phyloP scores from a whole-genome alignment of 2,329 filamentous ascomycete genomes.

The Sporothrix mexicana region DNA sequence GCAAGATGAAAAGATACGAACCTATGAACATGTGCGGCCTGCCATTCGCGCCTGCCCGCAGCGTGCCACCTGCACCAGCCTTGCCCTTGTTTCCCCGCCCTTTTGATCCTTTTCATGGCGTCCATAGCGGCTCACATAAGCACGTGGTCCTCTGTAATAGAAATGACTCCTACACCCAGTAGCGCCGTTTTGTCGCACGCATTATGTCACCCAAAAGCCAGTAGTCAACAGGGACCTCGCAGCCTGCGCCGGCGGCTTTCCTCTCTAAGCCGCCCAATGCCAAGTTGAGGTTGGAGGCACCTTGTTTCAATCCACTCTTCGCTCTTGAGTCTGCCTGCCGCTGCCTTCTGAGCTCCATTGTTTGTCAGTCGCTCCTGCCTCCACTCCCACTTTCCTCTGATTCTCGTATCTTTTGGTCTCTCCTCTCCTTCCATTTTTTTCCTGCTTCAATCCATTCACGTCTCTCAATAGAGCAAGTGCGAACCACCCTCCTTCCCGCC shows the following conservation, averaged over 20 bases:
- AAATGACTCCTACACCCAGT: not conserved
- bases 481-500: not conserved
- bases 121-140: conserved; percentile 26
- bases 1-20: not conserved
- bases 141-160: not conserved
- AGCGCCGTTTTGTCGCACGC: not conserved
- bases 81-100: conserved; percentile 19
- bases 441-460: not conserved
- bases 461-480: not conserved
- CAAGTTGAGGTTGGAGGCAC: conserved; percentile 3
- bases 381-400: not conserved
- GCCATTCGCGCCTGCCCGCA: not conserved
- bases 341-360: not conserved
- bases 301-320: conserved; percentile 14
- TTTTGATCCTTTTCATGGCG: not conserved
- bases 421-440: not conserved
- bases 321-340: not conserved
- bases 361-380: not conserved
- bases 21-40: not conserved
- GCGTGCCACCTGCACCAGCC: not conserved
- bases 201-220: not conserved
- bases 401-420: not conserved
- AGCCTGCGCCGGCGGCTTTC: not conserved
- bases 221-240: not conserved
- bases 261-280: conserved; percentile 10